Conservation (phyloP, 2,329 filamentous ascomycete genomes). For the Phaeosphaeria sp. region DNA sequence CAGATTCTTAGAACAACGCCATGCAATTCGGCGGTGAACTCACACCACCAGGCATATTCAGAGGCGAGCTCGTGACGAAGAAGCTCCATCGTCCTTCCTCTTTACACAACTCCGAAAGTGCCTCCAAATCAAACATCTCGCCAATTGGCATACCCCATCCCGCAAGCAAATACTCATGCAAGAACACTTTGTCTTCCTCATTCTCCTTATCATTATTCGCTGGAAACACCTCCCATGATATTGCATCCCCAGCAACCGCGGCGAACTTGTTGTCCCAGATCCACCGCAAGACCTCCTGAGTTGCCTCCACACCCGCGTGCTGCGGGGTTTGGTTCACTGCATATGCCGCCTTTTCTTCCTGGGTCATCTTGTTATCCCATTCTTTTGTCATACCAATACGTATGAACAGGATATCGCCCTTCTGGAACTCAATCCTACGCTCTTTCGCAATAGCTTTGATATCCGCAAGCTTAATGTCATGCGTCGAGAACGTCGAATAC, state of each 20-base stretch:
- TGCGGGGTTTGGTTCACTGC: constrained; percentile 33
- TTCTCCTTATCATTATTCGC: constrained; percentile 15
- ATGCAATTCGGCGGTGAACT: constrained; percentile 45
- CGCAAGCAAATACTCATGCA: constrained; percentile 36
- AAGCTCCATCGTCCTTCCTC: constrained; percentile 51
- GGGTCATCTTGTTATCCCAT: constrained; percentile 16
- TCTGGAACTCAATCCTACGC: constrained; percentile 16
- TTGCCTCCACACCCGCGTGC: constrained; percentile 36
- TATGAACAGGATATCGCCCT: constrained; percentile 29
- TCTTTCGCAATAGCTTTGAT: constrained; percentile 16
- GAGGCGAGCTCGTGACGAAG: constrained; percentile 52
- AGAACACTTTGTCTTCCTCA: constrained; percentile 8
- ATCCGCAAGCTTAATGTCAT: constrained; percentile 17
- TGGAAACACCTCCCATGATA: constrained; percentile 46
- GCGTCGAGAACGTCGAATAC: constrained; percentile 14
- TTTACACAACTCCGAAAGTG: constrained; percentile 47
- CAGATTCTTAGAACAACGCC: constrained; percentile 34
- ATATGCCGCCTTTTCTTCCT: constrained; percentile 22
- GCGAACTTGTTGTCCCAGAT: constrained; percentile 39
- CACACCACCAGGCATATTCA: constrained; percentile 52
- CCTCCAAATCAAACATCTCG: constrained; percentile 54
- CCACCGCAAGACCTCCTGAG: constrained; percentile 35
- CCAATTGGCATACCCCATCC: constrained; percentile 59
- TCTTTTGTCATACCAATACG: constrained; percentile 24
- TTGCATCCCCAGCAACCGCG: constrained; percentile 45